A percentile compares a stretch with the other conserved stretches of the same genome.
phyloP scores from a whole-genome alignment of 352 stramenopile genomes.

The Phytophthora vignae region DNA sequence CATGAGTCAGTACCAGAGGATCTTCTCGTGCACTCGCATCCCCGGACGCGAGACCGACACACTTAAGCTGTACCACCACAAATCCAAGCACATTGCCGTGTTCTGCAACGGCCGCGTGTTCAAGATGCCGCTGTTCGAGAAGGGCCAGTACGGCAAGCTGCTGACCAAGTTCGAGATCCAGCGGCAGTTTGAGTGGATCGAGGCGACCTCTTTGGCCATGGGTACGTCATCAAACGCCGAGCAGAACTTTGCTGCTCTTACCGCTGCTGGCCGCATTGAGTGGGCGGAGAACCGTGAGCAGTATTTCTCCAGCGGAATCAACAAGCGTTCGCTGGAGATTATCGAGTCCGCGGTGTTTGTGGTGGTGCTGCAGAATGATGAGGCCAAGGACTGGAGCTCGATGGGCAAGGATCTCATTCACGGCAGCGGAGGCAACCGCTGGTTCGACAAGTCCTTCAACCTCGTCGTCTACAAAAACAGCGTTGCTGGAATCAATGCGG shows the following conservation, averaged over 20 bases:
- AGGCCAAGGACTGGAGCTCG: conserved; percentile 61
- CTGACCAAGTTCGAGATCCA: conserved; percentile 84
- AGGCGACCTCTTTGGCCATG: conserved; percentile 52
- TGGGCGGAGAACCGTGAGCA: conserved; percentile 91
- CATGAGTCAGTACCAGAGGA: conserved; percentile 92
- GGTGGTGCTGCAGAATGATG: conserved; percentile 75
- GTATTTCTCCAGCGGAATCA: conserved; percentile 89
- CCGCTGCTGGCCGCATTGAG: conserved; percentile 80
- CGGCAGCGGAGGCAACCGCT: conserved; percentile 93
- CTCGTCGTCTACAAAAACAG: conserved; percentile 96
- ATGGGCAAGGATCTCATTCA: conserved; percentile 87
- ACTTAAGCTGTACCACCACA: conserved; percentile 75
- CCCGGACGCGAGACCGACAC: conserved; percentile 86
- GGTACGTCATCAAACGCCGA: conserved; percentile 44
- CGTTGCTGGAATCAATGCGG: conserved; percentile 93
- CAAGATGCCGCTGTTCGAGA: conserved; percentile 89
- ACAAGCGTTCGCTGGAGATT: conserved; percentile 84
- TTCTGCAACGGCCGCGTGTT: conserved; percentile 88
- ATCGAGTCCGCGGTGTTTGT: conserved; percentile 87
- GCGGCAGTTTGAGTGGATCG: conserved; percentile 81
- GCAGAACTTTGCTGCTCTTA: conserved; percentile 81
- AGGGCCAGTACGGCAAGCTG: conserved; percentile 77
- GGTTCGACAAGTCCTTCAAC: conserved; percentile 98
- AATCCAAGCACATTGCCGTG: conserved; percentile 90
- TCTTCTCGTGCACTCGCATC: conserved; percentile 91